Evolutionary conservation across 768 basidiomycete genomes (phyloP).

Genomic region (Pisolithus orientalis): DNA sequence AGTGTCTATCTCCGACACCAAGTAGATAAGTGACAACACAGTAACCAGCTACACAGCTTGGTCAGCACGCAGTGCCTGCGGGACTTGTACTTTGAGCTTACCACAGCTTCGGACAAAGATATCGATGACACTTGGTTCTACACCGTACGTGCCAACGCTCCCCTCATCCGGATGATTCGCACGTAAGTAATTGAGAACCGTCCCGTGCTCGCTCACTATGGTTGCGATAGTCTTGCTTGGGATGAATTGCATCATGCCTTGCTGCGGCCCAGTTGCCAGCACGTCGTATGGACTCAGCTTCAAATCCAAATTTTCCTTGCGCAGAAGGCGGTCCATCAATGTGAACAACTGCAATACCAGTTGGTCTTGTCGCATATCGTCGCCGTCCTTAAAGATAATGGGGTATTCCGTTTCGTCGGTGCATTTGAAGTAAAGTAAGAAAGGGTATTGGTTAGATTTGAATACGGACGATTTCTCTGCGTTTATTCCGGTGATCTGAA

Average conservation of each 20-base stretch:
- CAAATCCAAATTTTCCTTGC: constrained; percentile 93
- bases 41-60: constrained; percentile 70
- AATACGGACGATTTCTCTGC: constrained; percentile 93
- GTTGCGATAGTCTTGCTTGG: constrained; percentile 93
- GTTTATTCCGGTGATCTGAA: constrained; percentile 80
- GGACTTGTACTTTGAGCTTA: constrained; percentile 33
- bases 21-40: constrained; percentile 95
- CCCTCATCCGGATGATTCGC: constrained; percentile 89
- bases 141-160: constrained; percentile 89
- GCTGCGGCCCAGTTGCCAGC: constrained; percentile 82
- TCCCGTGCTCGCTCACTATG: constrained; percentile 89
- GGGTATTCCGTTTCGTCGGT: constrained; percentile 82
- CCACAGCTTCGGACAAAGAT: constrained; percentile 97
- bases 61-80: constrained; percentile 1
- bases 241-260: constrained; percentile 96
- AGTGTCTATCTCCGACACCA: constrained; percentile 94
- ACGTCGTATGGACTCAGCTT: constrained; percentile 90
- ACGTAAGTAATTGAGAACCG: constrained; percentile 81
- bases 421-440: constrained; percentile 87
- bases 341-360: constrained; percentile 98
- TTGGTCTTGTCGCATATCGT: constrained; percentile 98
- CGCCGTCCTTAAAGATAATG: constrained; percentile 97
- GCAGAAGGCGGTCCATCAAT: constrained; percentile 88
- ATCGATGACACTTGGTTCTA: constrained; percentile 92
- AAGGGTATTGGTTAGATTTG: constrained; percentile 93